Evolutionary conservation across 768 basidiomycete genomes (phyloP), one percentile per base, ranked within the genome.

Genomic region (Naganishia vishniacii): DNA sequence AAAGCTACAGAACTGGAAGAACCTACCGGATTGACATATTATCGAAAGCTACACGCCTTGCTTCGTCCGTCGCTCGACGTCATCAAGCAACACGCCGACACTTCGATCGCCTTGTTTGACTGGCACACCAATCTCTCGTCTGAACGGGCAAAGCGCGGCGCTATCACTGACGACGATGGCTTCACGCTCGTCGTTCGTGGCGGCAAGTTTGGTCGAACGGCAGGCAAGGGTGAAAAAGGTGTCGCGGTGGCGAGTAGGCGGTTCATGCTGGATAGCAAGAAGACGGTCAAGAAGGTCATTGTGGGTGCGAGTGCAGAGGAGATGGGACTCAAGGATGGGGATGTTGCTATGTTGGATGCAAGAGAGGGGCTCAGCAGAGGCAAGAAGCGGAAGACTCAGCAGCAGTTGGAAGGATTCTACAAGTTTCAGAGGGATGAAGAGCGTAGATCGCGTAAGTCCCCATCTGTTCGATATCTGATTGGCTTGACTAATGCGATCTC

Each of bases 131-230:
- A 72, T 20, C 53, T 73, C 18, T 62, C 72, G 11, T 66, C 68
- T 2, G 66, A 68, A 0, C 48, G 71, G 12, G 70, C 73, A 5
- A 73, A 72, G 42, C 56, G 61, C n/a, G 90, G 91, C 71, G 90
- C 88, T 6, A 81, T 94, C 62, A 88, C 94, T 45, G 92, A 97
- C 74, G 91, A 88, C 65, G 92, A 97, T 66, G 92, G 92, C 2
- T 97, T 94, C 75, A 94, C 91, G 12, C 83, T 97, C 13, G 92
- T 97, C 37, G 88, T 87, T n/a, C 82, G 92, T 40, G 89, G 91
- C 4, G 92, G 92, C 13, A 86, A 87, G 23, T 92, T 92, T 70
- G 91, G 92, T 4, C 82, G 89, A 72, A 89, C 89, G 0, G 80
- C 91, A 4, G 91, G 91, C 29, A 90, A 91, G 15, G 91, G 89